phyloP scores from a whole-genome alignment of 352 stramenopile genomes.

The Phytophthora citricola region DNA sequence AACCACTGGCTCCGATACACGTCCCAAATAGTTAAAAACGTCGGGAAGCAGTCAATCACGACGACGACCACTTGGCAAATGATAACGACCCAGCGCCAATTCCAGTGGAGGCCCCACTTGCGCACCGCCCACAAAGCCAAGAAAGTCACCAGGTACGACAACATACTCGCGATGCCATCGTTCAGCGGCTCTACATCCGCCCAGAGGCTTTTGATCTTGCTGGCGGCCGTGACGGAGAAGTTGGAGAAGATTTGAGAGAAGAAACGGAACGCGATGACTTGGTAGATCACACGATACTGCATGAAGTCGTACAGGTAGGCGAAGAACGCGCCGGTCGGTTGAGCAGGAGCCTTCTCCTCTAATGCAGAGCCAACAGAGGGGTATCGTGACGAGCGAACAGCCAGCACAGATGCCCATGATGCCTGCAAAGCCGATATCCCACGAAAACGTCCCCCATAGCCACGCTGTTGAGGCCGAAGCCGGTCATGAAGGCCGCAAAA shows the following conservation, averaged over 20 bases:
- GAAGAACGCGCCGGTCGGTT: conserved; percentile 20
- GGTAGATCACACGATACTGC: conserved; percentile 48
- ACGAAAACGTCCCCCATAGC: conserved; percentile 54
- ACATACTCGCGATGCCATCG: conserved; percentile 30
- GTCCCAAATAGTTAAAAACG: conserved; percentile 62
- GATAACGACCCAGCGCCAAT: conserved; percentile 51
- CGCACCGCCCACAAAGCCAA: conserved; percentile 39
- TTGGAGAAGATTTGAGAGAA: conserved; percentile 44
- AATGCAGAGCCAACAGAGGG: conserved; percentile 49
- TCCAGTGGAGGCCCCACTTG: conserved; percentile 60
- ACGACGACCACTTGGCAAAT: conserved; percentile 44
- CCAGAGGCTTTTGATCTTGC: conserved; percentile 42
- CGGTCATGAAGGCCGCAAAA: conserved; percentile 52
- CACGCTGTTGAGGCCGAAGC: conserved; percentile 47
- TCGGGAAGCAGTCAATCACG: conserved; percentile 48
- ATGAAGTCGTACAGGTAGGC: conserved; percentile 45
- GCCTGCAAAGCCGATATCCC: conserved; percentile 43
- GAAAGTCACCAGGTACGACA: conserved; percentile 40
- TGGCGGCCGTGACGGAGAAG: conserved; percentile 34
- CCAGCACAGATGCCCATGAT: conserved; percentile 45
- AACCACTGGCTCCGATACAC: conserved; percentile 65
- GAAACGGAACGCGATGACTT: conserved; percentile 44
- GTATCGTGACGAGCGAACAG: conserved; percentile 36
- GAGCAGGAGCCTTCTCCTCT: conserved; percentile 33
- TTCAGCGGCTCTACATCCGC: conserved; percentile 37